Evolutionary conservation across 2,329 filamentous ascomycete genomes (phyloP).

Genomic region (Dothistroma septosporum): DNA sequence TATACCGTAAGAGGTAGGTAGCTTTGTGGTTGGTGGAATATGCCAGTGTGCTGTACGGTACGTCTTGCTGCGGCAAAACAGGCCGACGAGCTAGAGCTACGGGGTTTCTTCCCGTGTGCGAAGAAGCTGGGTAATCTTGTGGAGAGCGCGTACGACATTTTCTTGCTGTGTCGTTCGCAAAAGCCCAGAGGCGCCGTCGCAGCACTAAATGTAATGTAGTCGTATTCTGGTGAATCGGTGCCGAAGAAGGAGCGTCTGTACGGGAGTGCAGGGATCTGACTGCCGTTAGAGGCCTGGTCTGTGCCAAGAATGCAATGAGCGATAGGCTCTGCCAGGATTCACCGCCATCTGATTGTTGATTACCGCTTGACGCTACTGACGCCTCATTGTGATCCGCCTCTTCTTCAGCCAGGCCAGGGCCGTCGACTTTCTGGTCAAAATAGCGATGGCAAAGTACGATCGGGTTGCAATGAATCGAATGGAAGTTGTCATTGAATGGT

Average conservation of each 20-base stretch:
- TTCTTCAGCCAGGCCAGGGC: neutral
- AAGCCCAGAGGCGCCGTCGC: neutral
- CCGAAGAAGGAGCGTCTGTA: slow-evolving; percentile 1
- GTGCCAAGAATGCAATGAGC: neutral
- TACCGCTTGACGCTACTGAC: neutral
- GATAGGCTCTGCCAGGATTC: neutral
- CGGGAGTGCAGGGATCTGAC: neutral
- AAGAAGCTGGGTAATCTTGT: neutral
- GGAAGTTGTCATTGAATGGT: neutral
- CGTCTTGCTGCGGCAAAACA: neutral
- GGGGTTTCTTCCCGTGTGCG: neutral
- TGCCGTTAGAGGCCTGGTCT: neutral
- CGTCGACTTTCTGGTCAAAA: neutral
- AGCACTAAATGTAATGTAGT: neutral
- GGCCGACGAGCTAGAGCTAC: neutral
- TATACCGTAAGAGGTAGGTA: neutral
- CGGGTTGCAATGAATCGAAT: neutral
- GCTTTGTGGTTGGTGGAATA: neutral
- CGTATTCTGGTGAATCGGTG: neutral
- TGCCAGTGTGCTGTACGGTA: neutral
- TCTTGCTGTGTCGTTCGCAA: neutral
- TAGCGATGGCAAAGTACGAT: neutral
- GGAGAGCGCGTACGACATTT: too few relatives aligned
- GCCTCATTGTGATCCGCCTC: neutral
- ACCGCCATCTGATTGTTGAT: neutral